These are phyloP conservation scores for Pseudogymnoascus sp. DNA, from an alignment of 2,329 filamentous ascomycete species.

Conservation along the genomic window DNA sequence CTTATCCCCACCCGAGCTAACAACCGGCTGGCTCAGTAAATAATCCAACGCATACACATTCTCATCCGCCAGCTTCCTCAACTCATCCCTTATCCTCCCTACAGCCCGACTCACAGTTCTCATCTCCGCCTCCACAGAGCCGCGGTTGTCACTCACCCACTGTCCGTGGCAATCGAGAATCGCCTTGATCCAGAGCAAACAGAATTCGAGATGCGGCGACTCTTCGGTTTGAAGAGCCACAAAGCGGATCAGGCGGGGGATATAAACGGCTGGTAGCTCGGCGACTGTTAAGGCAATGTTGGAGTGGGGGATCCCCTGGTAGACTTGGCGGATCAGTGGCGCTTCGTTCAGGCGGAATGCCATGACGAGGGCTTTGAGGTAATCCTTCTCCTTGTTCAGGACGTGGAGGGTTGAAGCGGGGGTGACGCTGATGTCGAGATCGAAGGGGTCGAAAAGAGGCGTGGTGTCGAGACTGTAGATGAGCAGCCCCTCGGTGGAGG, in stretches of 20 bases:
- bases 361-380: constrained; percentile 91
- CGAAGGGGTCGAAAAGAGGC: constrained; percentile 88
- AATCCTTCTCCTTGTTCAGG: constrained; percentile 62
- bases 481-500: constrained; percentile 86
- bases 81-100: constrained; percentile 69
- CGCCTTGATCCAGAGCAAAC: constrained; percentile 83
- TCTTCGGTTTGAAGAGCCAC: constrained; percentile 82
- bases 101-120: constrained; percentile 75
- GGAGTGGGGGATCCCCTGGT: constrained; percentile 67
- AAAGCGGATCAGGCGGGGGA: constrained; percentile 76
- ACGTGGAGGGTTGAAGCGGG: constrained; percentile 71
- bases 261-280: constrained; percentile 75
- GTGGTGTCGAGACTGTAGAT: constrained; percentile 85
- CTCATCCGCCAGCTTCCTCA: constrained; percentile 75
- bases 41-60: constrained; percentile 89
- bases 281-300: constrained; percentile 73
- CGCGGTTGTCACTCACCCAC: constrained; percentile 73
- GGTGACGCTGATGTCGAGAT: constrained; percentile 89
- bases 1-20: constrained; percentile 23
- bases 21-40: constrained; percentile 48
- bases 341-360: constrained; percentile 90
- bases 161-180: constrained; percentile 74
- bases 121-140: constrained; percentile 74
- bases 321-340: constrained; percentile 73
- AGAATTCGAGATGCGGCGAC: constrained; percentile 90